Evolutionary conservation across 75 land plant genomes (phyloP), one percentile per base, ranked within the genome.

Genomic region (Sequoia sempervirens): DNA sequence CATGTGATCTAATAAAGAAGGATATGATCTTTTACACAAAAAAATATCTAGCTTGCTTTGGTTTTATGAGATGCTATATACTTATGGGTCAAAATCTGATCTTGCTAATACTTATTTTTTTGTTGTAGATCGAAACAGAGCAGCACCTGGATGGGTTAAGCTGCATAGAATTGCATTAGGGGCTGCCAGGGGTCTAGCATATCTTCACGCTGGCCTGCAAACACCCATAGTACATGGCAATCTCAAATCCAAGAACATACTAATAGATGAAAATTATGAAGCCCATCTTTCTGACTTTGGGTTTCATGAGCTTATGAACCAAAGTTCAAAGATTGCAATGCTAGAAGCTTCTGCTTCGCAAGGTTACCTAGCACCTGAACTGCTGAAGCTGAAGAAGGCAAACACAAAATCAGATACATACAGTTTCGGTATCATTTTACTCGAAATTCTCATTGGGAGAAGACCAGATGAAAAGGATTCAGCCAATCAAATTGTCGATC

Each of bases 331-430:
- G 4, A 89, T 88, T 46, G 94, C 92, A 81, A 89, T 96, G 91
- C 91, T 96, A 28, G 93, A 94, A 73, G 81, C 91, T 8, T 90
- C 83, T 15, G 94, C 91, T 50, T 79, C 89, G n/a, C 83, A 96
- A 83, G 98, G 98, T n/a, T 96, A 96, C 87, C 90, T 89, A 78
- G 91, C 98, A 0, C 93, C 98, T 8, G 98, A 96, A 87, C 88
- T 93, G 18, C 91, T 89, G 82, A 96, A 91, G 86, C 91, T 94
- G 91, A 93, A 85, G 84, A 91, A 93, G 45, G 92, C 88, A 30
- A 89, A 79, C 83, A 82, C 87, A 46, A 87, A 90, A 84, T 89
- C 89, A 72, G 98, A 96, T 74, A 86, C 94, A 5, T 96, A 94
- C 85, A 91, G 91, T 91, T 85, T 94, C 32, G 98, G 98, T 12